Base-by-base conservation (phyloP, 768 basidiomycete genomes). In the Suillus clintonianus region DNA sequence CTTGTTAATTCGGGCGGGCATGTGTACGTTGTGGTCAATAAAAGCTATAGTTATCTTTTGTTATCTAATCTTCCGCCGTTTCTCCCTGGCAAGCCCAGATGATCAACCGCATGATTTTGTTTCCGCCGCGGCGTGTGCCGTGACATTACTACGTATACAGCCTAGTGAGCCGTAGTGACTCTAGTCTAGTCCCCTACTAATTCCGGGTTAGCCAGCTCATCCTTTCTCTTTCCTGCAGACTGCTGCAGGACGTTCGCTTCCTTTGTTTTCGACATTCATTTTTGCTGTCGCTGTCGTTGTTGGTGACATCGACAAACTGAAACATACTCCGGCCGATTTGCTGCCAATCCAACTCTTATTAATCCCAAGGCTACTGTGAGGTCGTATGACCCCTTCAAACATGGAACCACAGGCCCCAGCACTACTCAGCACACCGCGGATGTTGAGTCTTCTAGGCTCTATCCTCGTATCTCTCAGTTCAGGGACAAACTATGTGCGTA, bases 1-100 rank as follows among this genome's bases (percentile, higher is more conserved):
- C 77, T 94, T 96, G 77, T 86, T 95, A 43, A 90, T 77, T 65
- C 90, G 82, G 24, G 90, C 86, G 62, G 90, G 82, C 91, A 91
- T 92, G 11, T 7, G 19, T 36, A 55, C 13, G 32, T 27, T 34
- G 51, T 53, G 51, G 51, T 53, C 5, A 53, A 50, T 50, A 14
- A 11, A 19, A 19, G 50, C 24, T 32, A 53, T 11, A 19, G 5
- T 53, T 53, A 53, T 53, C 32, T 53, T 34, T 53, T 19, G 32
- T 34, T 53, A 32, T 53, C 51, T 34, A 53, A 53, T 53, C 51
- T 53, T 43, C 34, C 34, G 34, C 34, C 34, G 34, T 34, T 34
- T 34, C 34, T 34, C 34, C 2, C 27, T 27, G 27, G 27, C 4
- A 27, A 27, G 27, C 27, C 27, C 27, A 27, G 27, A 27, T 27